Percentiles rank a stretch among this genome's conserved stretches.
phyloP scores from a whole-genome alignment of 148 eudicot species.

The Mesembryanthemum crystallinum region DNA sequence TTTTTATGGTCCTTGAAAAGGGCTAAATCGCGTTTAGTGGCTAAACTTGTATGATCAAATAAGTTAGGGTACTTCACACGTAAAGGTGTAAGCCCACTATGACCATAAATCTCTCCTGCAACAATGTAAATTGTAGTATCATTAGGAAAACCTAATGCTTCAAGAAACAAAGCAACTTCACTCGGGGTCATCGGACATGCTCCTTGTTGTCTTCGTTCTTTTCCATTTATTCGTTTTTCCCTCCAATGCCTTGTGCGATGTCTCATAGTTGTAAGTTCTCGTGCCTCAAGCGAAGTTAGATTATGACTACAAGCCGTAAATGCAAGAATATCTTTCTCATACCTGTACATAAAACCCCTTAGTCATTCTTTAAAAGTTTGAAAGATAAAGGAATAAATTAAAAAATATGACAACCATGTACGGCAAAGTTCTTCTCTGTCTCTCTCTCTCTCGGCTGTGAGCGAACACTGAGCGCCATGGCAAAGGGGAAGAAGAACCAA shows the following conservation, averaged over 20 bases:
- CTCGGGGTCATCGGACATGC: slow-evolving; percentile 82
- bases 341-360: slow-evolving; percentile 30
- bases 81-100: slow-evolving; percentile 42
- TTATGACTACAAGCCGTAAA: slow-evolving; percentile 81
- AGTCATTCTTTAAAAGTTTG: neutral
- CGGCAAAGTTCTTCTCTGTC: too few relatives aligned
- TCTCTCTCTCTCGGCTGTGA: too few relatives aligned
- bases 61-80: slow-evolving; percentile 47
- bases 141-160: slow-evolving; percentile 67
- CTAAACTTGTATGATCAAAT: slow-evolving; percentile 51
- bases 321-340: slow-evolving; percentile 83
- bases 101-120: slow-evolving; percentile 68
- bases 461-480: too few relatives aligned
- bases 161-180: slow-evolving; percentile 66
- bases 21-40: slow-evolving; percentile 45
- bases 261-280: slow-evolving; percentile 53
- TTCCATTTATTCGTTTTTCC: too few relatives aligned
- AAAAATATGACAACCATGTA: too few relatives aligned
- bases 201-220: slow-evolving; percentile 42
- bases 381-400: neutral
- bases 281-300: slow-evolving; percentile 38
- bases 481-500: too few relatives aligned
- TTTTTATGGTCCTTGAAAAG: slow-evolving; percentile 50
- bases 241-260: slow-evolving; percentile 54
- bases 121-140: slow-evolving; percentile 57